These are phyloP conservation scores for Flaveria brownii DNA, from an alignment of 129 eudicot species.

Conservation along the genomic window DNA sequence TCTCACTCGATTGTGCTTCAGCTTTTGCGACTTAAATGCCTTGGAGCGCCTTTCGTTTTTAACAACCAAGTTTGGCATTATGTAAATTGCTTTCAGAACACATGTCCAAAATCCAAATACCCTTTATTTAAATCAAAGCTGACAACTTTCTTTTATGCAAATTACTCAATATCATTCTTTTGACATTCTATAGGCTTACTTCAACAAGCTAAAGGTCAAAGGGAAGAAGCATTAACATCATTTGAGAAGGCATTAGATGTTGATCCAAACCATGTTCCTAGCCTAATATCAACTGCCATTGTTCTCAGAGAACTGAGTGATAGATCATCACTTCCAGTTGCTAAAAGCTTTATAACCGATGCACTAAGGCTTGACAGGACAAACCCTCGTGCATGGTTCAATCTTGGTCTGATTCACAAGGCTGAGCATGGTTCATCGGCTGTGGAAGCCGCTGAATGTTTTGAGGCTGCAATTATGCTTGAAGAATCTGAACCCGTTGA, in stretches of 20 bases:
- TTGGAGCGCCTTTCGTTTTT: no score
- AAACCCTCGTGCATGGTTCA: slow-evolving; percentile 72
- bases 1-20: no score
- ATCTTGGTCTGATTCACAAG: slow-evolving; percentile 76
- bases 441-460: slow-evolving; percentile 85
- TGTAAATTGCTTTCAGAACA: neutral
- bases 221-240: slow-evolving; percentile 65
- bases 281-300: slow-evolving; percentile 78
- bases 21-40: no score
- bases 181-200: slow-evolving; percentile 54
- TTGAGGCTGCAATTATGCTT: slow-evolving; percentile 81
- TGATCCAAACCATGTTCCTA: slow-evolving; percentile 84
- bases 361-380: slow-evolving; percentile 76
- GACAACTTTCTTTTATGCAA: slow-evolving; percentile 16
- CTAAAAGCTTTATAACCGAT: slow-evolving; percentile 76
- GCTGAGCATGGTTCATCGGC: slow-evolving; percentile 52
- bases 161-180: slow-evolving; percentile 21
- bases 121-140: neutral
- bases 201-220: slow-evolving; percentile 68
- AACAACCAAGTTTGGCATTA: no score
- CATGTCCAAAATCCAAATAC: neutral
- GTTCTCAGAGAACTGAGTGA: slow-evolving; percentile 47
- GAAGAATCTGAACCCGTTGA: slow-evolving; percentile 82
- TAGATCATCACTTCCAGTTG: slow-evolving; percentile 64
- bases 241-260: slow-evolving; percentile 75